Evolutionary conservation across 2,329 filamentous ascomycete genomes (phyloP), one percentile per base, ranked within the genome.

Genomic region (Biscogniauxia sp.): DNA sequence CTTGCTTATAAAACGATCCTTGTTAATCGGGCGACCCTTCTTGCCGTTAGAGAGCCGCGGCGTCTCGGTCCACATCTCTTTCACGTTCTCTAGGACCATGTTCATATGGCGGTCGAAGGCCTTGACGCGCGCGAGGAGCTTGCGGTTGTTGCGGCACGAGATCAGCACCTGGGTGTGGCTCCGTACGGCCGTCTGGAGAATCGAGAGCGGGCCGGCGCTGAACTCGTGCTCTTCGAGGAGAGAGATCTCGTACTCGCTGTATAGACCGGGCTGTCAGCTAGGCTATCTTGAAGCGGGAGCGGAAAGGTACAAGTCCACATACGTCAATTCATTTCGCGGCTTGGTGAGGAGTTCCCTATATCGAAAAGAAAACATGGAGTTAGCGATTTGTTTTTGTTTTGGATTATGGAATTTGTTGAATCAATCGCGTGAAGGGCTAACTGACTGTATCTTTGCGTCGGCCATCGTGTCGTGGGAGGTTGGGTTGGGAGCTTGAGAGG

Each of bases 1-100:
- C 82, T 97, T 97, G 84, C 92, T 96, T 73, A 98, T 95, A 78
- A 97, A 97, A 51, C 95, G 84, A 78, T 99, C 95, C 86, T 98
- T 97, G 82, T 99, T 99, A 64, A 98, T 92, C 52, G 90, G 88
- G 71, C 90, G 83, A 59, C 93, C 93, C 80, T 93, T 93, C 82
- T 94, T 95, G 67, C 94, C 94, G 67, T 88, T 89, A 20, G 90
- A 88, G 72, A 91, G 84, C 63, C 88, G 82, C 54, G 94, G 93
- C 59, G 91, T 95, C 80, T 99, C 95, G 9, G 93, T 97, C 95
- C 95, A 99, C 94, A 99, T 98, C 81, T 99, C 95, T 84, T 96
- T 96, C 51, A 96, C 93, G 69, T 97, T 97, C 82, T 97, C 93
- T 54, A 97, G 82, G 3, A 97, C 91, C 95, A 99, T 98, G 80